These are phyloP conservation scores for Achlya hypogyna DNA, from an alignment of 352 stramenopile genomes.

Conservation along the genomic window DNA sequence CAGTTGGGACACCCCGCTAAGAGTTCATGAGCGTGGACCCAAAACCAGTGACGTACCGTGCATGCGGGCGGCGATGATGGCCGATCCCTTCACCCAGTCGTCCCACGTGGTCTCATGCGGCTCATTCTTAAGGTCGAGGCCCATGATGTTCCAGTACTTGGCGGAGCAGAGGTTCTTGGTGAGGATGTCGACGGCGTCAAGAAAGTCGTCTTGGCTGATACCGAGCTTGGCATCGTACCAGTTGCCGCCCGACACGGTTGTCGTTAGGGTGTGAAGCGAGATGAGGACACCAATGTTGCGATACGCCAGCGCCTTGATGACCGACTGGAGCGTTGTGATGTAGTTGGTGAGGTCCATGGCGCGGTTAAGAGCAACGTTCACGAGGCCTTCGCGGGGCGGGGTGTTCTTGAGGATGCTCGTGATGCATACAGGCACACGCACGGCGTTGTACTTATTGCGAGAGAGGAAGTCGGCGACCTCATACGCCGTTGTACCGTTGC, in stretches of 20 bases:
- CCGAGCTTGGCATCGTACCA: constrained; percentile 47
- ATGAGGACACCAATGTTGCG: constrained; percentile 58
- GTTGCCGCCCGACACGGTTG: constrained; percentile 34
- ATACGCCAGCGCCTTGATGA: constrained; percentile 49
- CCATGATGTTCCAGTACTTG: constrained; percentile 70
- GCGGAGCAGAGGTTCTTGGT: constrained; percentile 43
- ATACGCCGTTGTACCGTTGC: constrained; percentile 69
- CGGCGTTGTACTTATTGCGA: constrained; percentile 66
- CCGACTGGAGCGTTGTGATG: constrained; percentile 47
- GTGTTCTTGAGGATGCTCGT: constrained; percentile 40
- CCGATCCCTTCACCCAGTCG: constrained; percentile 29
- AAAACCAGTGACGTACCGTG: constrained; percentile 21
- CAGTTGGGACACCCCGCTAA: constrained; percentile 52
- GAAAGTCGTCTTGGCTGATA: constrained; percentile 46
- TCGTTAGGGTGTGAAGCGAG: constrained; percentile 51
- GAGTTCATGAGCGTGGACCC: too few species aligned
- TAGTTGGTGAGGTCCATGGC: constrained; percentile 57
- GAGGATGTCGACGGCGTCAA: constrained; percentile 40
- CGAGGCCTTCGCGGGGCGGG: constrained; percentile 32
- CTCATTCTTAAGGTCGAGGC: constrained; percentile 65
- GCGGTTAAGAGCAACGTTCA: constrained; percentile 62
- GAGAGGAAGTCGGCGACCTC: constrained; percentile 50
- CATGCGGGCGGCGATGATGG: constrained; percentile 53
- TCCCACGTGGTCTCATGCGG: constrained; percentile 51
- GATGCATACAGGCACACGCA: constrained; percentile 50